Evolutionary conservation across 768 basidiomycete genomes (phyloP), one percentile per base, ranked within the genome.

Genomic region (Psilocybe subaeruginosa): DNA sequence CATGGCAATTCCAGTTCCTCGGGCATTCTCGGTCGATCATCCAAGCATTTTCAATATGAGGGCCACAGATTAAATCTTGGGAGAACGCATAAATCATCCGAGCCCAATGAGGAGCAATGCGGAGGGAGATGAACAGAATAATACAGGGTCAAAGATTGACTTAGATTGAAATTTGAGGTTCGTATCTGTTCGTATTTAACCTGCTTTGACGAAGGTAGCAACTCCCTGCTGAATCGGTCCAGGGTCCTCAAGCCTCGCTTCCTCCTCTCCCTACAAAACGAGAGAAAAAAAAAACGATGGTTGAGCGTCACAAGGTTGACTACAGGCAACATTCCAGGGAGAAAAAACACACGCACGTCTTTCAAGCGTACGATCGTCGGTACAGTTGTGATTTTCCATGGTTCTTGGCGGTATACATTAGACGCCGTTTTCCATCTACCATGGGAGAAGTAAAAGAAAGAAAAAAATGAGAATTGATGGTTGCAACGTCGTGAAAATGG

Each of bases 301-400:
- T 53, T 11, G 5, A 30, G 19, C 41, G 41, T 50, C 45, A 19
- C 41, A 56, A 41, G 54, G 12, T 67, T 53, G 45, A 62, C 49
- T 29, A 43, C 33, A 35, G 31, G 37, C 47, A 48, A 27, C 29
- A 30, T 8, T 33, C 23, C 35, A 57, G 55, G 46, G 62, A 65
- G 55, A 54, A 61, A 14, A 43, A 49, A 39, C 30, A 29, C 29
- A 77, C 84, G 64, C 68, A 90, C 91, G 65, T 88, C 77, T 65
- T 77, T 70, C 19, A 87, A 55, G 65, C 80, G 85, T 51, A 92
- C 77, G 58, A 93, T 82, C 6, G 91, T 91, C 12, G 91, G 91
- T 29, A 93, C 78, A 27, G 73, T 74, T 16, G 70, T 72, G 50
- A 92, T 68, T 4, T 82, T 77, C 86, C 89, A 91, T 3, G 89